A percentile compares a stretch with the other conserved stretches of the same genome.
Conservation (phyloP, 2,329 filamentous ascomycete genomes). For the Talaromyces sp. region DNA sequence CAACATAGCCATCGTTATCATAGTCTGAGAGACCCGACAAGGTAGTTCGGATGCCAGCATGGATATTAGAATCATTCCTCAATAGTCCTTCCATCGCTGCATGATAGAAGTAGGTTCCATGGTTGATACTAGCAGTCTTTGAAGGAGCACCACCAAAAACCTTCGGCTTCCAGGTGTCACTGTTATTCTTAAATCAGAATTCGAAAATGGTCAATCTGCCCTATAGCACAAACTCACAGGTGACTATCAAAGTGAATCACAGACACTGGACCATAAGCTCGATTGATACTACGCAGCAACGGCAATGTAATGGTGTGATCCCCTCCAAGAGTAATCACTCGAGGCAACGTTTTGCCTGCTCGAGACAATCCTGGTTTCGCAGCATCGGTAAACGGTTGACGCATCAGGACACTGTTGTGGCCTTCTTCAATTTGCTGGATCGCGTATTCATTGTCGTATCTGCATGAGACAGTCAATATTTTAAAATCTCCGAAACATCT, state of each 20-base stretch:
- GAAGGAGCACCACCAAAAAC: constrained; percentile 79
- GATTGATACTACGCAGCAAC: constrained; percentile 53
- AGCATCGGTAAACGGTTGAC: constrained; percentile 63
- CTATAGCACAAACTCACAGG: constrained; percentile 31
- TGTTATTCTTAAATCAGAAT: constrained; percentile 7
- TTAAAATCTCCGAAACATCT: background rate
- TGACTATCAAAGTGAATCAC: constrained; percentile 61
- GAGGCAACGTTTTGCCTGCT: constrained; percentile 68
- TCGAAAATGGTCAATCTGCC: background rate
- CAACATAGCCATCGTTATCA: constrained; percentile 78
- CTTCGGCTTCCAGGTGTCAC: constrained; percentile 67
- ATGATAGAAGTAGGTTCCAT: constrained; percentile 86
- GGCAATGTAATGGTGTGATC: constrained; percentile 43
- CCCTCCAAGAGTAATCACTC: constrained; percentile 66
- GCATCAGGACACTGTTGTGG: constrained; percentile 68
- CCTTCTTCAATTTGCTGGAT: constrained; percentile 81
- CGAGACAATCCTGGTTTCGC: constrained; percentile 62
- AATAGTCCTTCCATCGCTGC: constrained; percentile 71
- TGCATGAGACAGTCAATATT: constrained; percentile 24
- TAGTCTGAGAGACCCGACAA: constrained; percentile 73
- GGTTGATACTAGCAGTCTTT: constrained; percentile 71
- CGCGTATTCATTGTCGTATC: constrained; percentile 76
- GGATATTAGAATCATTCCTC: constrained; percentile 77
- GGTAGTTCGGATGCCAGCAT: constrained; percentile 80
- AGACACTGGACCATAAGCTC: constrained; percentile 62